Evolutionary conservation across 176 grass and related monocot species (phyloP), one percentile per base, ranked within the genome.

Genomic region (Tillandsia leiboldiana): DNA sequence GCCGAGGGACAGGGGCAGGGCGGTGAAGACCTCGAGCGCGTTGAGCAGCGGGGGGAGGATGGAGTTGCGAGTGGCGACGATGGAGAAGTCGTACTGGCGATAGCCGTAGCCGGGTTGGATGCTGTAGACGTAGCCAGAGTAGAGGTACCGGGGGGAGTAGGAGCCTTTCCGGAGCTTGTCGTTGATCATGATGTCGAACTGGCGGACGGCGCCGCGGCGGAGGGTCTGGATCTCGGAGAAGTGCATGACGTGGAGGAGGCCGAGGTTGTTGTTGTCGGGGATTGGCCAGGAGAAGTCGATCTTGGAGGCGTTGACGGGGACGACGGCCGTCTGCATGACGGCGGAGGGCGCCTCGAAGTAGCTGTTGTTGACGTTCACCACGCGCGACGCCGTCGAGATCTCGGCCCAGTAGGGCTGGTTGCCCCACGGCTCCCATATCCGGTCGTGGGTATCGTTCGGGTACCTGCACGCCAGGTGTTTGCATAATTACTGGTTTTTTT

Each of bases 301-400:
- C 33, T 53, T 18, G 47, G 75, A 78, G 52, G 63, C 66, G 69
- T 78, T 78, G 12, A 67, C 63, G 13, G 72, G 72, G 27, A 17
- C 70, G 12, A 82, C 53, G 10, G 77, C 77, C 2, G 77, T 79
- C 67, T 71, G 75, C 81, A 78, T 64, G 10, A 83, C 75, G 58
- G 63, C 51, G 17, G 70, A 69, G 13, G 75, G 75, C 54, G 9
- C 75, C 63, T 78, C 63, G 47, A 78, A 83, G 9, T 67, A 0
- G 3, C 63, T 47, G 7, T 63, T 51, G 13, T 14, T 11, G 1
- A 48, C 1, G 50, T 73, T 73, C 22, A 69, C 66, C 2, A 82
- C n/a, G 1, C 61, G 53, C 11, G 28, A 50, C 12, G 79, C 56
- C 15, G 79, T 76, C 61, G 68, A 68, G 26, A 83, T 78, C 63